Evolutionary conservation across 768 basidiomycete species (phyloP).

Genomic region (Auricularia cornea): DNA sequence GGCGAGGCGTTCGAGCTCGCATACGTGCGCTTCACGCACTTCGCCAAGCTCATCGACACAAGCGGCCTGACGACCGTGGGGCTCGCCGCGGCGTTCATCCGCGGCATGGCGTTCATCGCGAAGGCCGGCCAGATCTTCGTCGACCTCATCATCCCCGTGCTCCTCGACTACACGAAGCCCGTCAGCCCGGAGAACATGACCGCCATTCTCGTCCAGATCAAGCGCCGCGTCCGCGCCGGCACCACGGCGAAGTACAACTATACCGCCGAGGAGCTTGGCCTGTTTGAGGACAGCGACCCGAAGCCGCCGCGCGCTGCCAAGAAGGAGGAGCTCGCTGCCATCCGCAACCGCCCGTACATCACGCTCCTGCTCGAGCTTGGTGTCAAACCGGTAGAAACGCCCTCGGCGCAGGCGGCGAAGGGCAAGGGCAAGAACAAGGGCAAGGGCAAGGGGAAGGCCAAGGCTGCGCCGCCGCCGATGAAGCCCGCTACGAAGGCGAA

Average conservation of each 20-base stretch:
- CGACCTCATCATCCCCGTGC: slow-evolving; percentile 21
- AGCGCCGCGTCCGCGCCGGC: slow-evolving; percentile 5
- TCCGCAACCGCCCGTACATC: slow-evolving; percentile 16
- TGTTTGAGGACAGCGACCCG: neutral
- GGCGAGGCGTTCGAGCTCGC: slow-evolving; percentile 17
- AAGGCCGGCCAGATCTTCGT: slow-evolving; percentile 9
- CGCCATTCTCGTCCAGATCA: slow-evolving; percentile 16
- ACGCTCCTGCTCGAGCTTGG: slow-evolving; percentile 15
- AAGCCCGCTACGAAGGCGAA: no score
- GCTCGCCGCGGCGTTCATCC: slow-evolving; percentile 16
- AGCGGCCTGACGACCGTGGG: slow-evolving; percentile 11
- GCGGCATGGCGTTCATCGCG: slow-evolving; percentile 20
- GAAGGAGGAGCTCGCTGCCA: no score
- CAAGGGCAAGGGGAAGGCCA: no score
- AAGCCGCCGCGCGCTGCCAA: no score
- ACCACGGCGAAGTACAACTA: slow-evolving; percentile 4
- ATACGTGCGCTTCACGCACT: slow-evolving; percentile 26
- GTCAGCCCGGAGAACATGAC: slow-evolving; percentile 11
- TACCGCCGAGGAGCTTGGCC: no score
- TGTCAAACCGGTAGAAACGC: no score
- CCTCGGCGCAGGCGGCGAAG: no score
- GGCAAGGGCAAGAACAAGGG: no score
- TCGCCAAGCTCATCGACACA: slow-evolving; percentile 17
- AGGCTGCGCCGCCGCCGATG: no score
- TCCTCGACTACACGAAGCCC: slow-evolving; percentile 8